phyloP scores from a whole-genome alignment of 495 filamentous ascomycete species.

The Ascodesmis nigricans region DNA sequence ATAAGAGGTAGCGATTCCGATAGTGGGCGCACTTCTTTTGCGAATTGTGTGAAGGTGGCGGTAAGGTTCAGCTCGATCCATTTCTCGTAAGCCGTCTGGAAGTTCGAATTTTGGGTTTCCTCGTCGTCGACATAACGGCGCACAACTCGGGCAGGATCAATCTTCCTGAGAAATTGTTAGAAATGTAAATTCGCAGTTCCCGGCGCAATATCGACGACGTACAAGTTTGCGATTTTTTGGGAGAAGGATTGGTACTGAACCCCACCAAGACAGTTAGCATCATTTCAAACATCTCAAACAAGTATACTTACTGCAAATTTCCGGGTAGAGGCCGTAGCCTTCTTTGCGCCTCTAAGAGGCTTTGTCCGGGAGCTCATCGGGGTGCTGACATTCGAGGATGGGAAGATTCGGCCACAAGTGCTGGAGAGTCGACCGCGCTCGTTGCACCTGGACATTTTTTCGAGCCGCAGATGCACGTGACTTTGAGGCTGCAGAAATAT shows the following conservation, averaged over 20 bases:
- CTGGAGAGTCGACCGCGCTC: no score
- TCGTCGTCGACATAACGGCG: constrained; percentile 61
- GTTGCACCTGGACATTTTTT: no score
- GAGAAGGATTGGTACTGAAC: constrained; percentile 78
- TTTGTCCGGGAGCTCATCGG: no score
- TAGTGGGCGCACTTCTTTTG: constrained; percentile 45
- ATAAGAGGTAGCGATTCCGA: constrained; percentile 83
- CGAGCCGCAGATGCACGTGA: no score
- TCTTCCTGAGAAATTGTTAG: constrained; percentile 23
- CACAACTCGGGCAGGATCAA: constrained; percentile 76
- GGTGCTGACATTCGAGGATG: no score
- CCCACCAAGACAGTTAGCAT: background rate
- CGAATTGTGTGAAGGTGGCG: constrained; percentile 50
- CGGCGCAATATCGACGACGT: background rate
- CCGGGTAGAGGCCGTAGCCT: no score
- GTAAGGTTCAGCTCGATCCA: constrained; percentile 85
- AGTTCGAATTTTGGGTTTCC: constrained; percentile 51
- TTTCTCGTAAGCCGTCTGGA: constrained; percentile 56
- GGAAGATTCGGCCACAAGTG: no score
- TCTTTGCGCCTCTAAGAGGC: no score
- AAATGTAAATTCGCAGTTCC: background rate
- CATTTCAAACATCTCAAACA: no score
- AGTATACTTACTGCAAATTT: no score
- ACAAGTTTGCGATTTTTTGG: constrained; percentile 70
- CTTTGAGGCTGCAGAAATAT: no score